Conservation (phyloP, 2,329 filamentous ascomycete species). For the Penicillium glabrum region DNA sequence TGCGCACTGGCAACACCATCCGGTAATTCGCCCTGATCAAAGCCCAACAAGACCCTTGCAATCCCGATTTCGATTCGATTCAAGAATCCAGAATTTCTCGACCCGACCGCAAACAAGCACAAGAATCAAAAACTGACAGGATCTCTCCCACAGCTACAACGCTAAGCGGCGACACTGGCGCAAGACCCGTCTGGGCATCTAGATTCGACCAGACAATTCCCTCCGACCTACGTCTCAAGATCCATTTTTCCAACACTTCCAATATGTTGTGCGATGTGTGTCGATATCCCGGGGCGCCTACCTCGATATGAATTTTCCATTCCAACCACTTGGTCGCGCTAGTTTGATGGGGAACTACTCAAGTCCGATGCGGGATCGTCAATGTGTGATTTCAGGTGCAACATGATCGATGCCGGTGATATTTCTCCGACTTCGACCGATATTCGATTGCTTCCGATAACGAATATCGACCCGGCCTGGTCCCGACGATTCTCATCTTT, state of each 20-base stretch:
- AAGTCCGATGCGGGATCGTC: conserved; percentile 15
- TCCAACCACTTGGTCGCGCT: conserved; percentile 19
- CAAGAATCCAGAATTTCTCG: neutral
- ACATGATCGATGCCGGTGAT: conserved; percentile 4
- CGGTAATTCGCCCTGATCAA: conserved; percentile 65
- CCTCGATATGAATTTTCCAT: conserved; percentile 13
- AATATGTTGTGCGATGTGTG: conserved; percentile 15
- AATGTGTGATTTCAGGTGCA: conserved; percentile 1
- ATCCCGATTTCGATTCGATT: neutral
- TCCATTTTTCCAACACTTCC: conserved; percentile 13
- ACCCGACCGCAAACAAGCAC: neutral
- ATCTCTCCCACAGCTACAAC: conserved; percentile 75
- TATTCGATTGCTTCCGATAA: neutral
- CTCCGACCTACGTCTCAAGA: conserved; percentile 42
- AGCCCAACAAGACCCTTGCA: neutral
- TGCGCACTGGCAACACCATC: conserved; percentile 98
- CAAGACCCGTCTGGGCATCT: conserved; percentile 99
- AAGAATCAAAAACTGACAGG: conserved; percentile 4
- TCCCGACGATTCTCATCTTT: neutral
- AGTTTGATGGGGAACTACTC: conserved; percentile 25
- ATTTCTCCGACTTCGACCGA: neutral
- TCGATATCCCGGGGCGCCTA: conserved; percentile 18
- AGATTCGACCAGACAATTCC: conserved; percentile 49
- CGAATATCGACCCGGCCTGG: conserved; percentile 1
- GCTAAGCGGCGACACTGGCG: conserved; percentile 99